Evolutionary conservation across 2,329 filamentous ascomycete genomes (phyloP), one percentile per base, ranked within the genome.

Genomic region (Sporothrix luriei): DNA sequence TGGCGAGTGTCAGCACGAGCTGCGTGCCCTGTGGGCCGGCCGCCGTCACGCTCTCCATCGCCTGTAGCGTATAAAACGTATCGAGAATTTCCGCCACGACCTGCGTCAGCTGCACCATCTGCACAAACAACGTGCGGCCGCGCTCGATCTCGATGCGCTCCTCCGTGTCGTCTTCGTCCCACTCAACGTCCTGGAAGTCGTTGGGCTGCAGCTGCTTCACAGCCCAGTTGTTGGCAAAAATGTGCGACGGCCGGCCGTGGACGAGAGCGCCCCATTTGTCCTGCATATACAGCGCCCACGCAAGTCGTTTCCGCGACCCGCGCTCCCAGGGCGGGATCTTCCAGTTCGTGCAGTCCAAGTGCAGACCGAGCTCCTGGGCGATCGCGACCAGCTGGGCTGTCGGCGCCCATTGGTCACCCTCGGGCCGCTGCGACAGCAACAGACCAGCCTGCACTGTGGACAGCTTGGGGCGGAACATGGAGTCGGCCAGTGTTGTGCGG

Each of bases 231-330:
- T 83, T 80, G 24, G 82, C 78, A 73, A 87, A 85, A 52, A 88
- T 86, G 73, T 96, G 93, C 4, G 92, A 95, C 0, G 93, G 93
- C 13, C 93, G 89, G 61, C 93, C 93, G 76, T 96, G 91, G 29
- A 95, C 89, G 24, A 97, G 83, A 1, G 93, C 90, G 19, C 91
- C 92, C 93, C 93, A 97, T 79, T 86, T 79, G 73, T 90, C 88
- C 75, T 90, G 88, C 81, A 89, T 87, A 72, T 84, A 90, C 0
- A 89, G 77, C 1, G 84, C 87, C 88, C 88, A 91, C 0, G 85
- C 87, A 0, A 90, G 78, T 16, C 88, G 80, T 74, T 86, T 85
- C 16, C 88, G 80, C 21, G 90, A 78, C 0, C 87, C 85, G 68
- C 86, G 83, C 74, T 90, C 88, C 87, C 87, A 90, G 0, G 79